Conservation (phyloP, 306 rosid genomes). For the Corylus heterophylla region DNA sequence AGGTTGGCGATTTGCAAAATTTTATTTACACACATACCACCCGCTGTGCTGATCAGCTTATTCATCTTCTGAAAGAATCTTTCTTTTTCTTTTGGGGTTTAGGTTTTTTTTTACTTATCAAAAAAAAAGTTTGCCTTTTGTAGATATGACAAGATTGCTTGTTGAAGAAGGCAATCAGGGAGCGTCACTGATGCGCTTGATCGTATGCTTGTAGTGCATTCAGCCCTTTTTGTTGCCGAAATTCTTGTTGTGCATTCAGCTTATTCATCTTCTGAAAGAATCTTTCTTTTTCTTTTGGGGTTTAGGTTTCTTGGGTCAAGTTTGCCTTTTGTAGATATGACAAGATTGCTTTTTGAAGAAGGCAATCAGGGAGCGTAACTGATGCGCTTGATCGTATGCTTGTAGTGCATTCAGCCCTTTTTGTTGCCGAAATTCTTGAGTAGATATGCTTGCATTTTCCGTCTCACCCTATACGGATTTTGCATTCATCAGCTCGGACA, state of each 20-base stretch:
- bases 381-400: constrained; percentile 31
- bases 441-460: constrained; percentile 50
- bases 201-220: constrained; percentile 26
- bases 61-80: neutral
- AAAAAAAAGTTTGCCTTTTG: no score
- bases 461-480: constrained; percentile 32
- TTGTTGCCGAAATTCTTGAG: constrained; percentile 48
- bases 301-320: no score
- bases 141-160: no score
- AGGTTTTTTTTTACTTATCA: no score
- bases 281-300: no score
- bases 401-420: constrained; percentile 41
- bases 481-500: constrained; percentile 40
- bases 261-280: neutral
- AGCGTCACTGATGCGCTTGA: constrained; percentile 45
- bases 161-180: constrained; percentile 34
- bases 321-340: no score
- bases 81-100: no score
- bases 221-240: constrained; percentile 48
- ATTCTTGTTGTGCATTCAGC: constrained; percentile 9
- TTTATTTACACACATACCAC: neutral
- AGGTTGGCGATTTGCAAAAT: neutral
- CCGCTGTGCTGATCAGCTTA: no score
- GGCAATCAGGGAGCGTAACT: constrained; percentile 46
- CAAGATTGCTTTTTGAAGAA: neutral